Evolutionary conservation across 2,329 filamentous ascomycete genomes (phyloP).

Genomic region (Aspergillus ochraceus): DNA sequence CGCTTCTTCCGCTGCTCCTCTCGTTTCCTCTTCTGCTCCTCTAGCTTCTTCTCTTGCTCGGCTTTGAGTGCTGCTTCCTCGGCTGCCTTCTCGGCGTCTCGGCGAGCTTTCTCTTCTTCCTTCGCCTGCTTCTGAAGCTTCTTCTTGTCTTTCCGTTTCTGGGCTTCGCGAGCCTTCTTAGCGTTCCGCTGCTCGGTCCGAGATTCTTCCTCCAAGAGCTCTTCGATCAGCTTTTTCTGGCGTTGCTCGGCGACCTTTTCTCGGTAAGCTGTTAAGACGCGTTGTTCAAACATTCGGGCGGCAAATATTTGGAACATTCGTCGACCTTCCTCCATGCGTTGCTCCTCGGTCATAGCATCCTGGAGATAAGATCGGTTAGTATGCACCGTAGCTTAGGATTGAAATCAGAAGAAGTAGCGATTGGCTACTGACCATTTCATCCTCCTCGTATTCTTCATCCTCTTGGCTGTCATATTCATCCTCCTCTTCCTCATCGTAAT

Average conservation of each 20-base stretch:
- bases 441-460: slow-evolving; percentile 65
- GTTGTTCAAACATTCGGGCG: slow-evolving; percentile 97
- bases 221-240: slow-evolving; percentile 85
- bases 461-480: slow-evolving; percentile 63
- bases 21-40: slow-evolving; percentile 76
- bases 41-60: slow-evolving; percentile 73
- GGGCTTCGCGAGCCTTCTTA: slow-evolving; percentile 90
- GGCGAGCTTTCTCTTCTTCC: slow-evolving; percentile 86
- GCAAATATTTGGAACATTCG: slow-evolving; percentile 99
- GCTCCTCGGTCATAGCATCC: slow-evolving; percentile 96
- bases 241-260: slow-evolving; percentile 95
- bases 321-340: slow-evolving; percentile 97
- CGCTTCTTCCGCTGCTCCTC: slow-evolving; percentile 92
- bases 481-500: slow-evolving; percentile 75
- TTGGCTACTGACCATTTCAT: slow-evolving; percentile 57
- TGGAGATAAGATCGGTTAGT: slow-evolving; percentile 50
- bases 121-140: slow-evolving; percentile 82
- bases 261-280: slow-evolving; percentile 93
- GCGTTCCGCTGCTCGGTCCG: slow-evolving; percentile 77
- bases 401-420: slow-evolving; percentile 1
- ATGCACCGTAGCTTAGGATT: slow-evolving; percentile 21
- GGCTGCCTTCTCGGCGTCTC: slow-evolving; percentile 84
- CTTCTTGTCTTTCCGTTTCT: slow-evolving; percentile 94
- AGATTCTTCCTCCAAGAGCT: slow-evolving; percentile 81
- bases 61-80: slow-evolving; percentile 77